Base-by-base conservation (phyloP, 495 filamentous ascomycete genomes). In the Durotheca rogersii region DNA sequence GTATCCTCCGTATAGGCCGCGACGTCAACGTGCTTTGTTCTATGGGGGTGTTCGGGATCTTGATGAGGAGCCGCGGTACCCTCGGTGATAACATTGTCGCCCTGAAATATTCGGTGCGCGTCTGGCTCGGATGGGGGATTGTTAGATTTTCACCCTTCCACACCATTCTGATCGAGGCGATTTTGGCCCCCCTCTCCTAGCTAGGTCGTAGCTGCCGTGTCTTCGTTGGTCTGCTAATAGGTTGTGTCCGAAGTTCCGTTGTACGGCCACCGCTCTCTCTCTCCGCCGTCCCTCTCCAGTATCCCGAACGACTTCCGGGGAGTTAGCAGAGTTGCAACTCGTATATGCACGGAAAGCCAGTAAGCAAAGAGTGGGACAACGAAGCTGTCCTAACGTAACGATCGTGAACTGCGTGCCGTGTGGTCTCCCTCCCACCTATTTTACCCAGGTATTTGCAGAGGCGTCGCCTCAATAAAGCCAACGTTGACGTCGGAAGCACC, bases 31-130 rank as follows among this genome's bases (percentile, higher is more conserved):
- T 54, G 2, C 59, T 40, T 18, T 54, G 55, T 25, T 58, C 59
- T 47, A 62, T 62, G 27, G 59, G 59, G 10, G 59, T 59, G 32
- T 29, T 58, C 1, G 59, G 59, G 25, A 54, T 34, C 20, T 55
- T 58, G 43, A 52, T 62, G 29, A 54, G 47, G 30, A 58, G 59
- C 15, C 59, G 59, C 6, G 54, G 59, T 25, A 57, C 40, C 19
- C 46, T 58, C 32, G 59, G 59, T 37, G 59, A 59, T 29, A 62
- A 32, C 41, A 58, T 59, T 32, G 36, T 36, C n/a, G n/a, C n/a
- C 19, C 31, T 45, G 31, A 46, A 48, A 17, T 60, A 48, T 36
- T 54, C 51, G 31, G 45, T 30, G 16, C 51, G 51, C 7, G 45
- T 51, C 15, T 29, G 51, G 41, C 31, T 56, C 38, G 44, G 55